Conservation (phyloP, 495 filamentous ascomycete species). For the Penicillium coffeae region DNA sequence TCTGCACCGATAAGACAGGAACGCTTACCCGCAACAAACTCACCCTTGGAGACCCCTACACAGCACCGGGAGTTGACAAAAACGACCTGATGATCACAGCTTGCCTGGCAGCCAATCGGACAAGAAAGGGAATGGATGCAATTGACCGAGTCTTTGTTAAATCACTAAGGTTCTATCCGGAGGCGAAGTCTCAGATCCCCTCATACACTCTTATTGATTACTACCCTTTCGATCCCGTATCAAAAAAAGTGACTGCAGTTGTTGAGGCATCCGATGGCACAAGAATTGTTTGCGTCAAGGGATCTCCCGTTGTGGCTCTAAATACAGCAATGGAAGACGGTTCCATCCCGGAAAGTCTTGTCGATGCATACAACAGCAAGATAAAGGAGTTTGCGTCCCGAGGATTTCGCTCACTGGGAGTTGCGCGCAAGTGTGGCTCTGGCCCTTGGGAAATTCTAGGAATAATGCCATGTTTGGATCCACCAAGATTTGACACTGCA, state of each 20-base stretch:
- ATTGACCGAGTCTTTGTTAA: conserved; percentile 95
- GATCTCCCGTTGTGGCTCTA: conserved; percentile 79
- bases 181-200: conserved; percentile 67
- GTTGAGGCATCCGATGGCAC: conserved; percentile 79
- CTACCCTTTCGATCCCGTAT: conserved; percentile 87
- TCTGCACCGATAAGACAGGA: conserved; percentile 92
- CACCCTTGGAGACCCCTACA: conserved; percentile 79
- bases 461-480: conserved; percentile 90
- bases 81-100: conserved; percentile 89
- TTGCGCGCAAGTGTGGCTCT: conserved; percentile 79
- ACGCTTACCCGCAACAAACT: conserved; percentile 90
- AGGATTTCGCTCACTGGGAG: conserved; percentile 88
- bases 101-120: conserved; percentile 85
- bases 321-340: conserved; percentile 80
- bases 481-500: conserved; percentile 85
- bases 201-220: conserved; percentile 79
- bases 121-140: conserved; percentile 91
- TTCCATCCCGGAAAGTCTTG: conserved; percentile 65
- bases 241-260: conserved; percentile 85
- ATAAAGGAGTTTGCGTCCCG: conserved; percentile 85
- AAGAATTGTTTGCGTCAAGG: conserved; percentile 83
- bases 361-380: conserved; percentile 81
- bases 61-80: conserved; percentile 69
- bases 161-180: conserved; percentile 72
- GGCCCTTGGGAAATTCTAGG: conserved; percentile 84